These are phyloP conservation scores for Zhuliangozyma parablackwelliae DNA, from an alignment of 1,139 yeast species.

Conservation along the genomic window DNA sequence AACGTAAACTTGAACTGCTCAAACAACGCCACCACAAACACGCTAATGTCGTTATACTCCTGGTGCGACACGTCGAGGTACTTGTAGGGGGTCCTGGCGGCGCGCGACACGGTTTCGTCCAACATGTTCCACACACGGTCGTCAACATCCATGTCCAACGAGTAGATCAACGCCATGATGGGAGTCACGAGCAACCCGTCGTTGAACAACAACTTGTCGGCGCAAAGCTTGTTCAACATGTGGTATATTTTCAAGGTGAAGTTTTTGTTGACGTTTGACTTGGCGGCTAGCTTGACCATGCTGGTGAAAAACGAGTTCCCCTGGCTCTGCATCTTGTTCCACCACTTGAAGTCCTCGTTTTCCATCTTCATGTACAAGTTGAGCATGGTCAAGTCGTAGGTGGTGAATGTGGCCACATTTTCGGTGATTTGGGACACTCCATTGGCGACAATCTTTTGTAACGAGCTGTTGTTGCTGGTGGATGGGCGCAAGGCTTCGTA, in stretches of 20 bases:
- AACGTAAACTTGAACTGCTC: conserved; percentile 68
- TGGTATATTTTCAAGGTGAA: conserved; percentile 20
- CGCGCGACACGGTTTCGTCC: conserved; percentile 71
- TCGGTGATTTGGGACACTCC: conserved; percentile 19
- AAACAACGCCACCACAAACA: conserved; percentile 59
- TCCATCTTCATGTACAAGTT: conserved; percentile 44
- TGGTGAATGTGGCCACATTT: conserved; percentile 38
- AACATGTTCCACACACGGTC: conserved; percentile 48
- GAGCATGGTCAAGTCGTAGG: conserved; percentile 51
- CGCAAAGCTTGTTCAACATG: conserved; percentile 19
- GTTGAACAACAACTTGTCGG: conserved; percentile 40
- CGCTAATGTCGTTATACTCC: conserved; percentile 45
- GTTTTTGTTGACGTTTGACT: conserved; percentile 13
- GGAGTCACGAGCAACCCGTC: conserved; percentile 43
- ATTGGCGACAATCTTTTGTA: conserved; percentile 11
- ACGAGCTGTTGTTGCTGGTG: conserved; percentile 3
- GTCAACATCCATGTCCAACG: conserved; percentile 20
- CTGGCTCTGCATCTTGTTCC: conserved; percentile 55
- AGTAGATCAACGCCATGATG: conserved; percentile 35
- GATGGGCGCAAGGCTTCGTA: conserved; percentile 20
- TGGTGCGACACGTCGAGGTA: conserved; percentile 64
- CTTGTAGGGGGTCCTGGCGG: conserved; percentile 73
- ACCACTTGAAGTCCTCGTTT: conserved; percentile 46
- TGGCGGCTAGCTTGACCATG: conserved; percentile 45
- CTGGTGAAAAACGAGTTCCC: conserved; percentile 54